Evolutionary conservation across 495 filamentous ascomycete species (phyloP), one percentile per base, ranked within the genome.

Genomic region (Podospora australis): DNA sequence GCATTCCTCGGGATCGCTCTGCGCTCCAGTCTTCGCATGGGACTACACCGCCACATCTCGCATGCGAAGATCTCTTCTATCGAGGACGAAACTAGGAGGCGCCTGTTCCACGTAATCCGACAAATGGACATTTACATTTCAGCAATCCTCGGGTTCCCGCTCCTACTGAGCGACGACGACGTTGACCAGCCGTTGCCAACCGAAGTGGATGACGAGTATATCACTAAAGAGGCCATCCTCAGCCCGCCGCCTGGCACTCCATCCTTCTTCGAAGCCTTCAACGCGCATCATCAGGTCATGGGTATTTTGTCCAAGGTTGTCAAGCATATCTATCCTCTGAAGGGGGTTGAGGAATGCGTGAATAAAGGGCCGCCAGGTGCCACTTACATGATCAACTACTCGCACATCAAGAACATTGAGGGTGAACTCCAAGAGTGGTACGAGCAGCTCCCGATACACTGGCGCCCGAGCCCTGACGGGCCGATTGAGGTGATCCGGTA

Each of bases 91-190:
- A 74, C 82, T 30, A 78, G 91, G 45, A 84, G 90, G 57, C 79
- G 91, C 17, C 78, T 91, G 36, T 97, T 96, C 58, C 96, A 92
- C 79, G 79, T 88, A 21, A 78, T 95, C 41, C 83, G 90, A 26
- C 94, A 92, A 56, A 87, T 96, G 84, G 91, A 96, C 54, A 90
- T 83, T 20, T 96, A 96, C 62, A 87, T 96, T 16, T 89, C 88
- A 44, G 90, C 89, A 5, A 69, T 96, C 39, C 70, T 97, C 14
- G 91, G 91, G 10, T 79, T 96, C 21, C 91, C 91, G 1, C 73
- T 86, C 46, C 85, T 90, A 63, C 73, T 96, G 30, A 86, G 80
- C 53, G 82, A 88, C 43, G 88, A 95, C 40, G 91, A 96, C 58
- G 83, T 97, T 53, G 91, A 97, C 60, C 91, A 96, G 62, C 86